Percentiles rank a stretch among this genome's conserved stretches.
Conservation (phyloP, 495 filamentous ascomycete species). For the Hyaloscypha finlandica region DNA sequence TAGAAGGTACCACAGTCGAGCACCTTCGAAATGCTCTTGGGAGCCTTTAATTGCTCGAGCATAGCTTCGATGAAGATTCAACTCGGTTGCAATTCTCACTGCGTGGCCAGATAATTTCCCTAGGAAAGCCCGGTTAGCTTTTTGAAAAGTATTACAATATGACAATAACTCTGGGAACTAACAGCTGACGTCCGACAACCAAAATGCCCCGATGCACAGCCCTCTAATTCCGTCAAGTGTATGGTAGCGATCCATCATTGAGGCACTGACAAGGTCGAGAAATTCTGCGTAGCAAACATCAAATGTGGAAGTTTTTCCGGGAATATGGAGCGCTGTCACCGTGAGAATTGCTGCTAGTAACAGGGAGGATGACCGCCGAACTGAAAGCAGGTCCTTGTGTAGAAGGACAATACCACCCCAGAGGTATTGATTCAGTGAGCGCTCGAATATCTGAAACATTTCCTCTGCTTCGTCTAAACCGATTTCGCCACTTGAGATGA, state of each 20-base stretch:
- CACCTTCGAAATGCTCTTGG: constrained; percentile 48
- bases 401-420: constrained; percentile 59
- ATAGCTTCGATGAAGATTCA: constrained; percentile 45
- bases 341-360: constrained; percentile 40
- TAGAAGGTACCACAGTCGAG: constrained; percentile 42
- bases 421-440: constrained; percentile 45
- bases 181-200: constrained; percentile 40
- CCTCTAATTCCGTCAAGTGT: constrained; percentile 40
- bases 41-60: constrained; percentile 44
- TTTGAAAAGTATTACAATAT: background rate
- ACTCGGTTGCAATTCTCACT: constrained; percentile 43
- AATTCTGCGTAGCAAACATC: constrained; percentile 41
- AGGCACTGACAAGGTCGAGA: constrained; percentile 35
- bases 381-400: constrained; percentile 37
- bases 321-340: constrained; percentile 41
- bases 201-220: constrained; percentile 43
- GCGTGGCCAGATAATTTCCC: constrained; percentile 44
- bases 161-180: background rate
- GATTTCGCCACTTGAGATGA: constrained; percentile 38
- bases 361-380: constrained; percentile 39
- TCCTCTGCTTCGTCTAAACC: constrained; percentile 36
- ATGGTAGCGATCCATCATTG: constrained; percentile 41
- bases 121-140: constrained; percentile 23
- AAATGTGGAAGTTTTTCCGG: constrained; percentile 41
- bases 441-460: constrained; percentile 37